phyloP scores from a whole-genome alignment of 148 eudicot species.

The Rhododendron vialii region DNA sequence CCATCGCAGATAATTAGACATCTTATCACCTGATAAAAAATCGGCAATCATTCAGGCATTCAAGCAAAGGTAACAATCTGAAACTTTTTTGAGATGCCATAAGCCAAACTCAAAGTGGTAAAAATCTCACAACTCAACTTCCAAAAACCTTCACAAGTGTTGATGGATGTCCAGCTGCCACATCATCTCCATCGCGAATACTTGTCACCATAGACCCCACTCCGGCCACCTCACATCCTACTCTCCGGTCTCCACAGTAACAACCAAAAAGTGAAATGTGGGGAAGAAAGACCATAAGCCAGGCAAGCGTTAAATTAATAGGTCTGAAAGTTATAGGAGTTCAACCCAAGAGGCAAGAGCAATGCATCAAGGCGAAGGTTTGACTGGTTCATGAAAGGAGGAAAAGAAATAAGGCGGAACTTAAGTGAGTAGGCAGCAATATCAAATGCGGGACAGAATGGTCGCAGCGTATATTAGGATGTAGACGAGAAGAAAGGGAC shows the following conservation, averaged over 20 bases:
- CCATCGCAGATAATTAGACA: not conserved
- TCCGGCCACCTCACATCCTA: not conserved
- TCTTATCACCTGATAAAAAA: not conserved
- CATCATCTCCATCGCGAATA: not conserved
- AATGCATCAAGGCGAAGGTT: not conserved
- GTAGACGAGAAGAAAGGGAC: not conserved
- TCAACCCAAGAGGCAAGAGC: not conserved
- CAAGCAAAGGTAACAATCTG: not conserved
- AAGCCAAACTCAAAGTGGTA: conserved; percentile 1
- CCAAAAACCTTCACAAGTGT: not conserved
- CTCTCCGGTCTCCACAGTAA: not conserved
- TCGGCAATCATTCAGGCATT: not conserved
- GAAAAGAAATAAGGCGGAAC: not conserved
- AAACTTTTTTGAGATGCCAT: not conserved
- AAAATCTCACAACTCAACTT: not conserved
- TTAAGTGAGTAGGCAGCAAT: not conserved
- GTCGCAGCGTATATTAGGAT: not conserved
- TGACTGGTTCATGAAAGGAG: not conserved
- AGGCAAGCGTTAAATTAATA: not conserved
- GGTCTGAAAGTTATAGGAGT: not conserved
- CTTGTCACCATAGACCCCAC: not conserved
- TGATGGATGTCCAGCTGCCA: not conserved
- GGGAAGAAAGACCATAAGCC: not conserved
- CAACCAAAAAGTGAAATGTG: not conserved
- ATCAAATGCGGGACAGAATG: not conserved